phyloP scores from a whole-genome alignment of 2,329 filamentous ascomycete genomes.

The Aspergillus novoparasiticus region DNA sequence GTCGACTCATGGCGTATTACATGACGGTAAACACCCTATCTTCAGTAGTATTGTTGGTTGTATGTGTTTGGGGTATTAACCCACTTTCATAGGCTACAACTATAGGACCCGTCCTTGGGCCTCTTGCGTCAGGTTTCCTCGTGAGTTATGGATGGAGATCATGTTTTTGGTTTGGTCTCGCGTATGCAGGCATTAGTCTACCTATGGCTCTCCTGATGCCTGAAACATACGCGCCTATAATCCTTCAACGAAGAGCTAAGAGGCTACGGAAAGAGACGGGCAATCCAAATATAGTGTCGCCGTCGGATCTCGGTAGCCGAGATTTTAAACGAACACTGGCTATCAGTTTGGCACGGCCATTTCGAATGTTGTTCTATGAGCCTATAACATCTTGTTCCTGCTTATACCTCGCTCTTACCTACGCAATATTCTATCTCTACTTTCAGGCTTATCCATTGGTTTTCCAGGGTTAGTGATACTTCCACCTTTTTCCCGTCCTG shows the following conservation, averaged over 20 bases:
- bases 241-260: neutral
- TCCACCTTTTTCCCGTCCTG: neutral
- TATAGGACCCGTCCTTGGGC: neutral
- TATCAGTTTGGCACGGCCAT: neutral
- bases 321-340: neutral
- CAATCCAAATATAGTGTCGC: neutral
- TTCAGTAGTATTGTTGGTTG: neutral
- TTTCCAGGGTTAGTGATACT: slow-evolving; percentile 1
- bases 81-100: neutral
- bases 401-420: slow-evolving; percentile 6
- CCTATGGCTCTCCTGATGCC: neutral
- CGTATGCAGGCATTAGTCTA: neutral
- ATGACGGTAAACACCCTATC: slow-evolving; percentile 36
- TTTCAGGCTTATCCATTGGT: slow-evolving; percentile 49
- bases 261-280: slow-evolving; percentile 5
- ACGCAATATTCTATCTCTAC: slow-evolving; percentile 11
- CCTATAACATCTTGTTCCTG: slow-evolving; percentile 3
- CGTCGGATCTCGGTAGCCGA: neutral
- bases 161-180: neutral
- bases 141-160: neutral
- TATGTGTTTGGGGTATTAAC: neutral
- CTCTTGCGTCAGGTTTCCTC: slow-evolving; percentile 1
- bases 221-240: slow-evolving; percentile 4
- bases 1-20: slow-evolving; percentile 45
- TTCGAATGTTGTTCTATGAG: slow-evolving; percentile 9